Conservation (phyloP, 2,329 filamentous ascomycete species). For the Microdochium nivale region DNA sequence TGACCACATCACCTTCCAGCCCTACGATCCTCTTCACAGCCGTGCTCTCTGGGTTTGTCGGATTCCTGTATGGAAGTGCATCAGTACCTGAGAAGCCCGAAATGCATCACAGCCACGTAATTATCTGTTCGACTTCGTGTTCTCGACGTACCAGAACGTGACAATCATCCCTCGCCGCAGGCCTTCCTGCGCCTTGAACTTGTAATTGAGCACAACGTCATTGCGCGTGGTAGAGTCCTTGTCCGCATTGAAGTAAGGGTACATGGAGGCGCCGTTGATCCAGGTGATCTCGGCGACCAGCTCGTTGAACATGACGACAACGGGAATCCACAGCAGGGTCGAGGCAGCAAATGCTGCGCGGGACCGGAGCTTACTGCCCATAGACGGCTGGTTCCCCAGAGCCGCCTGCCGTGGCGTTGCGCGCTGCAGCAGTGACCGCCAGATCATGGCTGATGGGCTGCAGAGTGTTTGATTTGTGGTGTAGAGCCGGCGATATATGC, state of each 20-base stretch:
- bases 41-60: constrained; percentile 57
- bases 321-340: constrained; percentile 45
- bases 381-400: not conserved
- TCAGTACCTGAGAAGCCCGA: constrained; percentile 3
- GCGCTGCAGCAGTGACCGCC: not conserved
- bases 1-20: constrained; percentile 69
- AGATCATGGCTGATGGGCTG: not conserved
- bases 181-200: constrained; percentile 46
- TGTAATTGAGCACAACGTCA: constrained; percentile 51
- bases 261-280: constrained; percentile 63
- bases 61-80: constrained; percentile 44
- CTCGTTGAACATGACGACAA: constrained; percentile 51
- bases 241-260: constrained; percentile 64
- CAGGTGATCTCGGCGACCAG: constrained; percentile 49
- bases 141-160: constrained; percentile 49
- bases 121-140: no score
- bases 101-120: constrained; percentile 1
- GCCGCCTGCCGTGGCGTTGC: not conserved
- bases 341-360: not conserved
- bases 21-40: constrained; percentile 79
- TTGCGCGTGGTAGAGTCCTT: constrained; percentile 44
- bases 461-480: not conserved
- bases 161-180: constrained; percentile 68
- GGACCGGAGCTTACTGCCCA: not conserved
- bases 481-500: not conserved